Conservation (phyloP, 208 protist genomes). For the Trypanosoma avium region DNA sequence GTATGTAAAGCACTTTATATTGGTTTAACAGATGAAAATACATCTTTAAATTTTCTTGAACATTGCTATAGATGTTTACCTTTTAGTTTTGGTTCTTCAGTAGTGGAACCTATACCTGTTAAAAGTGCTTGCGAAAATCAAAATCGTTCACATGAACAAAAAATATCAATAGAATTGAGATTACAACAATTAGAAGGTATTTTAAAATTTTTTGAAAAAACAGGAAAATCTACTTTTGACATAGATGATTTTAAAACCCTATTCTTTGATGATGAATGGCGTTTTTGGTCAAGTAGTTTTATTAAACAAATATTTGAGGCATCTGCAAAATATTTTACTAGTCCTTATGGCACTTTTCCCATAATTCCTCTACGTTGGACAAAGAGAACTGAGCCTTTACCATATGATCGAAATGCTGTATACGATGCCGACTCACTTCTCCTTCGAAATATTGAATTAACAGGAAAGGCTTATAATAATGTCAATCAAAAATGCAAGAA, state of each 20-base stretch:
- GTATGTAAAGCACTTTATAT: conserved; percentile 48
- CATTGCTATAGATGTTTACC: conserved; percentile 48
- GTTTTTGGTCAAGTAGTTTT: conserved; percentile 34
- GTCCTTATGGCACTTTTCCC: conserved; percentile 40
- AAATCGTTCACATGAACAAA: conserved; percentile 5
- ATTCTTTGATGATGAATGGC: conserved; percentile 29
- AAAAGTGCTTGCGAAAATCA: conserved; percentile 4
- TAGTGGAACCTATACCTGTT: conserved; percentile 8
- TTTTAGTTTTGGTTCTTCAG: conserved; percentile 8
- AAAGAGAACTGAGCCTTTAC: conserved; percentile 28
- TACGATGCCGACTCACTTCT: conserved; percentile 53
- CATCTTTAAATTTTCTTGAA: conserved; percentile 20
- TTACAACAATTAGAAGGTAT: conserved; percentile 25
- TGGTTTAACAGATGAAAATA: conserved; percentile 28
- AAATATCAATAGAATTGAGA: conserved; percentile 5
- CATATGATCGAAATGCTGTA: conserved; percentile 30
- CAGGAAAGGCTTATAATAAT: conserved; percentile 24
- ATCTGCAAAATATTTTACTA: conserved; percentile 38
- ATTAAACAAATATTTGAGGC: conserved; percentile 54
- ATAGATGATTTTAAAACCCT: conserved; percentile 28
- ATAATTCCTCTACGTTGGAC: conserved; percentile 42
- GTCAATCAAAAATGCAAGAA: conserved; percentile 24
- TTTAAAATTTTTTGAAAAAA: conserved; percentile 19
- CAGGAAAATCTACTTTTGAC: conserved; percentile 15
- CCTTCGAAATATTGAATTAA: conserved; percentile 39